phyloP scores from a whole-genome alignment of 352 stramenopile species.

The Phytophthora idaei region DNA sequence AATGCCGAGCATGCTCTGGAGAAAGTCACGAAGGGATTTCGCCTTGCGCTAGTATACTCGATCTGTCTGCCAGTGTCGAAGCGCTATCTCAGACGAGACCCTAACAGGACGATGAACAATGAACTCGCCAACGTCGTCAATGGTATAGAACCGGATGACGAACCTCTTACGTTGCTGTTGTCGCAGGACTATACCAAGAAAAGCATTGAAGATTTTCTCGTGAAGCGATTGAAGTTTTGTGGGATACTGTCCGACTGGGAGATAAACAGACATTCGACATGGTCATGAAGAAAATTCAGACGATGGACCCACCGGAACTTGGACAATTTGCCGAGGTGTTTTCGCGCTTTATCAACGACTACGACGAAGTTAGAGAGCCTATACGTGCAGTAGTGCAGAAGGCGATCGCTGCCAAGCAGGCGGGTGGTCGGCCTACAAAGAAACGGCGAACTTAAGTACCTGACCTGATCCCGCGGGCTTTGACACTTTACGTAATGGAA shows the following conservation, averaged over 20 bases:
- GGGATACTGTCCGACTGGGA: background rate
- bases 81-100: background rate
- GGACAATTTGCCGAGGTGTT: background rate
- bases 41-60: background rate
- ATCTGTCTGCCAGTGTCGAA: background rate
- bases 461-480: too few relatives aligned
- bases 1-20: background rate
- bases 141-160: background rate
- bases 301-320: background rate
- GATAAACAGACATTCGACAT: background rate
- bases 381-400: background rate
- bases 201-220: background rate
- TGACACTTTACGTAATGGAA: too few relatives aligned
- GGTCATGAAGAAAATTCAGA: background rate
- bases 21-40: background rate
- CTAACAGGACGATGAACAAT: background rate
- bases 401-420: background rate
- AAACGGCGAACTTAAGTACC: too few relatives aligned
- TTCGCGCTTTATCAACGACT: background rate
- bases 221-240: background rate
- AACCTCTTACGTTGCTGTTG: background rate
- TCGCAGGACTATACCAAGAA: background rate
- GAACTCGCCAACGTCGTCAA: background rate
- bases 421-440: too few relatives aligned
- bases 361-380: background rate